Base-by-base conservation (phyloP, 2,329 filamentous ascomycete genomes). In the Hymenoscyphus scutula region DNA sequence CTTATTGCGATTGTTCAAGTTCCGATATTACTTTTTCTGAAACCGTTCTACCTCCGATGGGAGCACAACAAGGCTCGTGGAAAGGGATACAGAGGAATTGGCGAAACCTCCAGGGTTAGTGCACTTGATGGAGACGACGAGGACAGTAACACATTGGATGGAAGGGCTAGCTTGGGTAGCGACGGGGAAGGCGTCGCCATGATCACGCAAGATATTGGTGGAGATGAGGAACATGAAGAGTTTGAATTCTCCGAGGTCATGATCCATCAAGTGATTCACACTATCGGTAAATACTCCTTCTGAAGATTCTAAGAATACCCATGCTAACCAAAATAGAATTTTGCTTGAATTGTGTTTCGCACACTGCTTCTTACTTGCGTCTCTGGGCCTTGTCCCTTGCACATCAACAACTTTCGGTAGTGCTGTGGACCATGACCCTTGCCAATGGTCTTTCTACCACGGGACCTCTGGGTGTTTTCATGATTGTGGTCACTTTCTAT, bases 251-350 rank as follows among this genome's bases (percentile, higher is more conserved):
- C 89, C 64, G 95, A 99, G 76, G 85, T 92, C 67, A 97, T 99
- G 92, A 99, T 99, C 74, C 95, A 99, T 79, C 95, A 99, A 77
- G 87, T 97, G 75, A 99, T 99, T 74, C 96, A 98, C 80, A 98
- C 94, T 19, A 98, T 98, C 73, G 92, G 91, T 94, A 87, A 78
- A 89, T 78, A 69, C 17, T 57, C n/a, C 25, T 32, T n/a, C 25
- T 25, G 30, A 19, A 32, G n/a, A 32, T 34, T 38, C 55, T 19
- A 38, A 54, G 57, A 45, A 56, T 17, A 13, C 54, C 54, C 27
- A 56, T 62, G 51, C 75, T 80, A 74, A 80, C 65, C 15, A 29
- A 7, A 60, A 5, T 69, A 92, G 92, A 99, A 83, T 99, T 99
- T 81, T 99, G 95, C 76, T 84, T 99, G 71, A 99, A 99, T 82